Percentiles rank a stretch among this genome's conserved stretches.
These are phyloP conservation scores for Mortierella sp. DNA, from an alignment of 371 early-diverging fungal genomes.

Conservation along the genomic window DNA sequence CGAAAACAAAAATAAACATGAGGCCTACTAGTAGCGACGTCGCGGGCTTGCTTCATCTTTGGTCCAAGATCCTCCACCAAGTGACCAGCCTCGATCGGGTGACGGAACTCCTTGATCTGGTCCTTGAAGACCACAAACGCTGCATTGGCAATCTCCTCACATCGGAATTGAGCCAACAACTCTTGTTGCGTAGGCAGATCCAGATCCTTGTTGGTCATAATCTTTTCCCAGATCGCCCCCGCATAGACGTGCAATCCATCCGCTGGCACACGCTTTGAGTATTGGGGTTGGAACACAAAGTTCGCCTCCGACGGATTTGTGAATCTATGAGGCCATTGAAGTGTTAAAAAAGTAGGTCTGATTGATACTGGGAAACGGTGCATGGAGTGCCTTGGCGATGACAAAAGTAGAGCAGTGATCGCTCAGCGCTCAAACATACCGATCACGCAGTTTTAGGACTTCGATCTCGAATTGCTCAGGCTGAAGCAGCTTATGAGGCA, in stretches of 20 bases:
- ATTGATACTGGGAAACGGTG: background rate
- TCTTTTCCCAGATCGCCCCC: slow-evolving; percentile 93
- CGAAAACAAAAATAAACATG: background rate
- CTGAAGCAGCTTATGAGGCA: slow-evolving; percentile 93
- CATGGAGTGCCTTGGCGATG: background rate
- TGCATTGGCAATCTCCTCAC: slow-evolving; percentile 95
- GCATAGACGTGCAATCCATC: slow-evolving; percentile 96
- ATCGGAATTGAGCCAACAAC: slow-evolving; percentile 96
- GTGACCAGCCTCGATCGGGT: slow-evolving; percentile 81
- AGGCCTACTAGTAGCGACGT: slow-evolving; percentile 66
- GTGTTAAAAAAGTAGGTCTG: background rate
- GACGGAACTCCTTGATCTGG: slow-evolving; percentile 70
- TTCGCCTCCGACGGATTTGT: slow-evolving; percentile 72
- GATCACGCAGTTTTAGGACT: slow-evolving; percentile 74
- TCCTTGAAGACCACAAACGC: slow-evolving; percentile 79
- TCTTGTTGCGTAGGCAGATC: slow-evolving; percentile 99
- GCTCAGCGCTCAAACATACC: slow-evolving; percentile 59
- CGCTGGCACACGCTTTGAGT: slow-evolving; percentile 94
- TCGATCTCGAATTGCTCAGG: slow-evolving; percentile 87
- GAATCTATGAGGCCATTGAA: slow-evolving; percentile 66
- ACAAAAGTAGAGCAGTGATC: background rate
- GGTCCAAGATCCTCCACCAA: slow-evolving; percentile 84
- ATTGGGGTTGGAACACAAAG: slow-evolving; percentile 89
- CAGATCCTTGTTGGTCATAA: slow-evolving; percentile 93
- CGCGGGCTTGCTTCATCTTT: slow-evolving; percentile 70